phyloP scores from a whole-genome alignment of 352 stramenopile genomes.

The Phytopythium mirpurense region DNA sequence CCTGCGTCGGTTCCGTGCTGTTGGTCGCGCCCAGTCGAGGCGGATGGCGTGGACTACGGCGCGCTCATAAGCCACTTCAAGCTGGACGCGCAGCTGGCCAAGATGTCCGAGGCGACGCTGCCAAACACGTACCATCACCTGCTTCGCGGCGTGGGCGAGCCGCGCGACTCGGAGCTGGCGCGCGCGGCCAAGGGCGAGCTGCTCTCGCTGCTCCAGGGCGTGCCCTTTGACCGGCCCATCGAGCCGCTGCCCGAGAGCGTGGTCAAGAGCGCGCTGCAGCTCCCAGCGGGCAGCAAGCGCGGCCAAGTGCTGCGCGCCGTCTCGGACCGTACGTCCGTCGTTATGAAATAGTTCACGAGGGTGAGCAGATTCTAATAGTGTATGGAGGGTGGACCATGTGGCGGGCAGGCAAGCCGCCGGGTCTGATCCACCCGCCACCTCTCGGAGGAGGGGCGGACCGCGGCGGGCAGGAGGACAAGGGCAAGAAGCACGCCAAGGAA shows the following conservation, averaged over 20 bases:
- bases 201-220: slow-evolving; percentile 51
- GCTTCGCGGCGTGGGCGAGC: slow-evolving; percentile 56
- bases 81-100: slow-evolving; percentile 50
- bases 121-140: slow-evolving; percentile 70
- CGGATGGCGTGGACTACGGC: slow-evolving; percentile 52
- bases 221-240: slow-evolving; percentile 77
- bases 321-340: slow-evolving; percentile 21
- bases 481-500: slow-evolving; percentile 48
- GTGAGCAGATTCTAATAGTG: no score
- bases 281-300: slow-evolving; percentile 53
- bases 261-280: slow-evolving; percentile 64
- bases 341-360: no score
- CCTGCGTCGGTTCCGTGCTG: no score
- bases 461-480: slow-evolving; percentile 33
- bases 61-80: slow-evolving; percentile 66
- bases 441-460: slow-evolving; percentile 31
- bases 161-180: slow-evolving; percentile 28
- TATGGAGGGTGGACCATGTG: no score
- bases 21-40: slow-evolving; percentile 28
- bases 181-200: slow-evolving; percentile 45
- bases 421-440: slow-evolving; percentile 63
- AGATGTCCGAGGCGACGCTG: slow-evolving; percentile 55
- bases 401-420: slow-evolving; percentile 29
- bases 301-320: slow-evolving; percentile 47
- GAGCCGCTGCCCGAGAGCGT: slow-evolving; percentile 65